These are phyloP conservation scores for Amanita brunnescens DNA, from an alignment of 768 basidiomycete species.

Conservation along the genomic window DNA sequence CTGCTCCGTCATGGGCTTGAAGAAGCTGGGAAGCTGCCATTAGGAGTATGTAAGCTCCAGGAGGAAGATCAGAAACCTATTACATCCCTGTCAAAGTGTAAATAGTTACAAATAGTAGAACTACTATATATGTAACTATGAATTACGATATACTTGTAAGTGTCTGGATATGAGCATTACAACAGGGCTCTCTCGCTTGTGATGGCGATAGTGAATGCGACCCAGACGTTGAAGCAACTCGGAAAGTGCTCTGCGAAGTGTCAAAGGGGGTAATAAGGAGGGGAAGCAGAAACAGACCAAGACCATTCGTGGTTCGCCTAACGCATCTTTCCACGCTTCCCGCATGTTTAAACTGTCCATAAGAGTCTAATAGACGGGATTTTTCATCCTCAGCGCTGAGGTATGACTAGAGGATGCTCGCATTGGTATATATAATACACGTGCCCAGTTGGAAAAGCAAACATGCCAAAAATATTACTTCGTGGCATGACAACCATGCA, in stretches of 20 bases:
- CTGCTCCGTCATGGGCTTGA: neutral
- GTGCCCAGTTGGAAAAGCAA: conserved; percentile 9
- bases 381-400: neutral
- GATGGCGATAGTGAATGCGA: neutral
- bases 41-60: no score
- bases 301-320: neutral
- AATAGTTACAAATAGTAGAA: no score
- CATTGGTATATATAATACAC: conserved; percentile 12
- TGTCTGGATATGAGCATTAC: no score
- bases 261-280: no score
- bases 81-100: no score
- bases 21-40: no score
- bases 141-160: no score
- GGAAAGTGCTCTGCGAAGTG: neutral
- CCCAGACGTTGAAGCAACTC: neutral
- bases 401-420: neutral
- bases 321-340: neutral
- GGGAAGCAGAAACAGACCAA: no score
- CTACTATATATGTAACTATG: no score
- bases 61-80: no score
- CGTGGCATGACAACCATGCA: conserved; percentile 1
- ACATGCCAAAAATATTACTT: conserved; percentile 8
- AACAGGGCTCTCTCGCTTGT: neutral
- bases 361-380: conserved; percentile 4
- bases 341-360: conserved; percentile 9